These are phyloP conservation scores for Colletotrichum noveboracense DNA, from an alignment of 2,329 filamentous ascomycete genomes.

Conservation along the genomic window DNA sequence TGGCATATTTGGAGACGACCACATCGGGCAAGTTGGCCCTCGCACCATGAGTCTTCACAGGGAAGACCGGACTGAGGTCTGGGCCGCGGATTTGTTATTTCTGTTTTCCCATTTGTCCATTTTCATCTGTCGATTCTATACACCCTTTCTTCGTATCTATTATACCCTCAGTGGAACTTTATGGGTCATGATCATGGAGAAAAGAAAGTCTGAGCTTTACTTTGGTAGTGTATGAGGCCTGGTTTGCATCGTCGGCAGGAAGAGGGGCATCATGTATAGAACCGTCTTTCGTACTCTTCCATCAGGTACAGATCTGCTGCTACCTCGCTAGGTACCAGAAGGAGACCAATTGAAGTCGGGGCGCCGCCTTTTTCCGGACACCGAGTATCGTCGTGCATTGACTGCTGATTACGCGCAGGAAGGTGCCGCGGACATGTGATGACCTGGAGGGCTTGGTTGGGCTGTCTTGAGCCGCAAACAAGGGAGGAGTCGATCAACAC, in stretches of 20 bases:
- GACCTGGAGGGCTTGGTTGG: not conserved
- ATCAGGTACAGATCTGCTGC: not conserved
- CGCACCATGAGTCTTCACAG: not conserved
- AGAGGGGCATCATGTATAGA: constrained; percentile 1
- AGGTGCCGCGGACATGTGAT: not conserved
- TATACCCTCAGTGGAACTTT: constrained; percentile 14
- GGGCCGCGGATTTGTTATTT: not conserved
- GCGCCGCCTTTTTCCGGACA: not conserved
- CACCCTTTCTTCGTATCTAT: constrained; percentile 12
- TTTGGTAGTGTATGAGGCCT: not conserved
- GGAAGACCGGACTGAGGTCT: not conserved
- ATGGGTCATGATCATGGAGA: constrained; percentile 15
- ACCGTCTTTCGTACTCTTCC: not conserved
- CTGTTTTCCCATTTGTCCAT: not conserved
- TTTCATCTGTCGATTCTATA: not conserved
- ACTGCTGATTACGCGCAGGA: not conserved
- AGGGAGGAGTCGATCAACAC: not conserved
- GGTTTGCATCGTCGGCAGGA: not conserved
- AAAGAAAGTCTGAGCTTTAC: not conserved
- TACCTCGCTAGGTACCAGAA: constrained; percentile 6
- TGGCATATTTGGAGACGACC: not conserved
- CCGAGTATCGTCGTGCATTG: not conserved
- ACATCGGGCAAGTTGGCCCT: not conserved
- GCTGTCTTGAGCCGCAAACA: not conserved
- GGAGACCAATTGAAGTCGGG: not conserved